A percentile compares a stretch with the other conserved stretches of the same genome.
These are phyloP conservation scores for Raphanus raphanistrum DNA, from an alignment of 345 rosid genomes.

Conservation along the genomic window DNA sequence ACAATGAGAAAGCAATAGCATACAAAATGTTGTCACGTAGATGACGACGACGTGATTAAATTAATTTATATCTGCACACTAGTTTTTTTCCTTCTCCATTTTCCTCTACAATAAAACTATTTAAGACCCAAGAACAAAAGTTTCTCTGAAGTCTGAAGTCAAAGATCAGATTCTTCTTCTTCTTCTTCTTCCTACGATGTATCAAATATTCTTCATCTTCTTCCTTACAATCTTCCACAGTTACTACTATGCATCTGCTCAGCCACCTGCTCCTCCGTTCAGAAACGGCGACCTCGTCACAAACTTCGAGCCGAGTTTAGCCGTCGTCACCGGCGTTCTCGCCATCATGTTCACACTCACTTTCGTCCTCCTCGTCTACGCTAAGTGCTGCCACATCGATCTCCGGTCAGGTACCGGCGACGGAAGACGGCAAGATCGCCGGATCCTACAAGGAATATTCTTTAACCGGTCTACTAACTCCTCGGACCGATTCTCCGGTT, in stretches of 20 bases:
- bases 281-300: constrained; percentile 39
- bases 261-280: constrained; percentile 31
- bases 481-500: constrained; percentile 67
- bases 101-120: neutral
- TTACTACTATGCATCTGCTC: constrained; percentile 36
- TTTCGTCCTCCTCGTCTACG: constrained; percentile 61
- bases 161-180: neutral
- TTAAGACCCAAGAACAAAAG: constrained; percentile 11
- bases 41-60: constrained; percentile 18
- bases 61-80: neutral
- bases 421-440: constrained; percentile 20
- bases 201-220: constrained; percentile 29
- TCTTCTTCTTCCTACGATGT: constrained; percentile 13
- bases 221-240: constrained; percentile 1
- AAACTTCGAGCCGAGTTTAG: constrained; percentile 79
- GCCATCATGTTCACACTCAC: constrained; percentile 66
- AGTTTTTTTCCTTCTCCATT: neutral
- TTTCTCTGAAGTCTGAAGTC: neutral
- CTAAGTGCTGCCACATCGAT: constrained; percentile 62
- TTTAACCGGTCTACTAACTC: constrained; percentile 31
- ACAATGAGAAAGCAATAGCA: constrained; percentile 25
- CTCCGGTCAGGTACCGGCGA: constrained; percentile 31
- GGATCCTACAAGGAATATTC: constrained; percentile 26
- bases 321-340: constrained; percentile 75
- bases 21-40: constrained; percentile 34